Conservation (phyloP, 257 asterid genomes). For the Nyctanthes arbortristis region DNA sequence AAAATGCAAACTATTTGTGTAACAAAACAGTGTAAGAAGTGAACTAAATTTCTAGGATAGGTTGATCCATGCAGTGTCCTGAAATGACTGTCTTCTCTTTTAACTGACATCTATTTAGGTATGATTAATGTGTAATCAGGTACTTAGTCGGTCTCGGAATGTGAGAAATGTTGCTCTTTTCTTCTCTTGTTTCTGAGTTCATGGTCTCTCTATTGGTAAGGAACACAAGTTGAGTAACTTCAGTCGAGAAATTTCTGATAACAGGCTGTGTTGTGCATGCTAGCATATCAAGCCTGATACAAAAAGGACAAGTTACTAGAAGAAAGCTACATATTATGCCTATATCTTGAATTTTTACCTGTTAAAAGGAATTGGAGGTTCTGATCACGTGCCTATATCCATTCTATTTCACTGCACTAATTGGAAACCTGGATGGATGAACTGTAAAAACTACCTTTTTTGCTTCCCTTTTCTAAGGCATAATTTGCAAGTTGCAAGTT, state of each 20-base stretch:
- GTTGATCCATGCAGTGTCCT: conserved; percentile 1
- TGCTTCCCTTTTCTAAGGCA: not conserved
- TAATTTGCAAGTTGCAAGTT: too few species aligned
- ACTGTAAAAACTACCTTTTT: not conserved
- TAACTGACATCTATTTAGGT: not conserved
- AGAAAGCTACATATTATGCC: not conserved
- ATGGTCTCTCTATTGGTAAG: not conserved
- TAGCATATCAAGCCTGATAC: too few species aligned
- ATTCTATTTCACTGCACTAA: not conserved
- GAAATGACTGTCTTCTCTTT: not conserved
- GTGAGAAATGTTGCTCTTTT: not conserved
- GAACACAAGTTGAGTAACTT: not conserved
- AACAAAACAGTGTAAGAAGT: conserved; percentile 38
- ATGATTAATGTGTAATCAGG: not conserved
- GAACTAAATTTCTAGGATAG: conserved; percentile 7
- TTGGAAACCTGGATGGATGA: not conserved
- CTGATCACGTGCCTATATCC: not conserved
- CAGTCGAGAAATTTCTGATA: not conserved
- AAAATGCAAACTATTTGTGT: conserved; percentile 15
- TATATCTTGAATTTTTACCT: not conserved
- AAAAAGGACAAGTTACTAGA: not conserved
- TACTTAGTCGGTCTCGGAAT: conserved; percentile 1
- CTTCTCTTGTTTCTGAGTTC: not conserved
- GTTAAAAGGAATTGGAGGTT: not conserved
- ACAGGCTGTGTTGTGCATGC: not conserved